A percentile compares a stretch with the other conserved stretches of the same genome.
Conservation (phyloP, 371 early-diverging fungal species). For the Zopfochytrium polystomum region DNA sequence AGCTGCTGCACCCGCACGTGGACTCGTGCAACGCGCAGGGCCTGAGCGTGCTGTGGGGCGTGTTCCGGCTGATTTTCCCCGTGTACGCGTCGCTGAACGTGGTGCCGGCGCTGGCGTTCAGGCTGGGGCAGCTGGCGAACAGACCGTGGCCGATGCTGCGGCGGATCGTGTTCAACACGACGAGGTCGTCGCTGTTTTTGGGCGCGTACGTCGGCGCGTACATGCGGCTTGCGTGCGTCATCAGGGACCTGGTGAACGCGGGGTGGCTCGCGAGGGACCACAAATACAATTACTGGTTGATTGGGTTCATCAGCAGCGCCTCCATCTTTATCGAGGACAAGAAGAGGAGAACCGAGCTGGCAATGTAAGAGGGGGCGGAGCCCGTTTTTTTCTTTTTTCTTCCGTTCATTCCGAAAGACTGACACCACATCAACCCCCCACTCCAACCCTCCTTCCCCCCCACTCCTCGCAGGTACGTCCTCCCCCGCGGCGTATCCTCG, state of each 20-base stretch:
- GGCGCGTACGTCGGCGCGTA: slow-evolving; percentile 57
- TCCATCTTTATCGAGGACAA: slow-evolving; percentile 70
- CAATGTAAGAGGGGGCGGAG: too few relatives aligned
- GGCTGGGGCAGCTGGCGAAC: slow-evolving; percentile 52
- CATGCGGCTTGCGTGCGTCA: slow-evolving; percentile 55
- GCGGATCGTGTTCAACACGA: slow-evolving; percentile 28
- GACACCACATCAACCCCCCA: too few relatives aligned
- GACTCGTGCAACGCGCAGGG: slow-evolving; percentile 55
- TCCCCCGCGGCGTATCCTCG: slow-evolving; percentile 44
- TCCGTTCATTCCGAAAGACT: too few relatives aligned
- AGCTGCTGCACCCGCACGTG: slow-evolving; percentile 59
- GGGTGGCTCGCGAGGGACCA: slow-evolving; percentile 42
- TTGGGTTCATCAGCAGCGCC: slow-evolving; percentile 54
- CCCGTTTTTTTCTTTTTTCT: too few relatives aligned
- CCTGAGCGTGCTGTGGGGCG: slow-evolving; percentile 45
- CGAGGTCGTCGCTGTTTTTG: slow-evolving; percentile 62
- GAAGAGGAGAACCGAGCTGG: slow-evolving; percentile 63
- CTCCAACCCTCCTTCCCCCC: too few relatives aligned
- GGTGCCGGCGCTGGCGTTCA: slow-evolving; percentile 64
- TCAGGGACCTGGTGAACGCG: slow-evolving; percentile 51
- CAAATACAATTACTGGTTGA: slow-evolving; percentile 59
- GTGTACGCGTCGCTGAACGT: slow-evolving; percentile 67
- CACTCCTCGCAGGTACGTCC: slow-evolving; percentile 50
- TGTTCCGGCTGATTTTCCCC: slow-evolving; percentile 19
- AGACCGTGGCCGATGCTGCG: slow-evolving; percentile 44